phyloP scores from a whole-genome alignment of 192 early-diverging fungal genomes.

The Chytriomyces hyalinus region DNA sequence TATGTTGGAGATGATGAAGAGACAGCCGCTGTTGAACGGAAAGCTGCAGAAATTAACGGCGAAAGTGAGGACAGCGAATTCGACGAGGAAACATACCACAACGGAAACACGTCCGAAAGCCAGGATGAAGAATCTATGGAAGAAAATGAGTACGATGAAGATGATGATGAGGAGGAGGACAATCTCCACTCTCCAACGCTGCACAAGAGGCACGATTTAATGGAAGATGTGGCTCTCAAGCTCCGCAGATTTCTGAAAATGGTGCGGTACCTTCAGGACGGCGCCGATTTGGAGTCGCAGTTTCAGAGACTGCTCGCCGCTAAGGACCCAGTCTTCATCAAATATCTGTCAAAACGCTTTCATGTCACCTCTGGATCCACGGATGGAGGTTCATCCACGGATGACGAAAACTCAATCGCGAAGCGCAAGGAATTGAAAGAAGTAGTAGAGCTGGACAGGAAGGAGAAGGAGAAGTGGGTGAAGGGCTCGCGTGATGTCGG shows the following conservation, averaged over 20 bases:
- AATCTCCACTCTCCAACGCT: background rate
- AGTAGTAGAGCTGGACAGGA: conserved; percentile 38
- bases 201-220: conserved; percentile 21
- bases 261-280: conserved; percentile 38
- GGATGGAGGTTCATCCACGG: background rate
- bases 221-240: conserved; percentile 38
- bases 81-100: conserved; percentile 7
- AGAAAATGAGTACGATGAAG: conserved; percentile 22
- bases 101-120: conserved; percentile 1
- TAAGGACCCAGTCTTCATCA: conserved; percentile 42
- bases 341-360: conserved; percentile 47
- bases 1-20: conserved; percentile 15
- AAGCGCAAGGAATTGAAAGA: conserved; percentile 25
- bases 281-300: conserved; percentile 12
- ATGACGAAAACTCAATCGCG: conserved; percentile 23
- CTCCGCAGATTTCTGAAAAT: conserved; percentile 39
- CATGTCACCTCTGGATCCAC: background rate
- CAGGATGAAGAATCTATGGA: conserved; percentile 6
- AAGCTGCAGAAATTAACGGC: background rate
- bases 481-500: conserved; percentile 45
- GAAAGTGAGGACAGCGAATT: conserved; percentile 1
- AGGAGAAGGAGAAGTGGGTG: conserved; percentile 50
- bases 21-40: background rate
- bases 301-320: conserved; percentile 38
- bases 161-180: conserved; percentile 21